Percentiles rank a stretch among this genome's conserved stretches.
These are phyloP conservation scores for Bonia amplexicaulis DNA, from an alignment of 176 grass and related monocot species.

Conservation along the genomic window DNA sequence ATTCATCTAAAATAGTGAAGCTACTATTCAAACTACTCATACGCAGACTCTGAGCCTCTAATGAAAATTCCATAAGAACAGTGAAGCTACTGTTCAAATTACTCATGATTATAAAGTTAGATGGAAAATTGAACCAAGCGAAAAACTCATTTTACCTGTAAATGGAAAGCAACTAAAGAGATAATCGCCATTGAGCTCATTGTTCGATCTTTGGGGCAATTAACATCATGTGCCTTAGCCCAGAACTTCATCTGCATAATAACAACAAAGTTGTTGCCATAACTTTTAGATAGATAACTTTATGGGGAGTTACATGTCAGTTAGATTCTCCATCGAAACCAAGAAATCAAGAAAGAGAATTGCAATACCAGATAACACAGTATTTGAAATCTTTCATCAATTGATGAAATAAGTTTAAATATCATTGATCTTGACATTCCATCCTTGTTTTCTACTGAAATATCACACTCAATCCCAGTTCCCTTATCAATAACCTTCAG, in stretches of 20 bases:
- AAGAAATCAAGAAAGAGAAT: conserved; percentile 21
- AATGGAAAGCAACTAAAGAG: conserved; percentile 96
- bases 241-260: neutral
- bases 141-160: conserved; percentile 62
- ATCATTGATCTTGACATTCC: conserved; percentile 83
- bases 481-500: conserved; percentile 54
- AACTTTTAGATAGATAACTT: neutral
- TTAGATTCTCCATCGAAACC: conserved; percentile 4
- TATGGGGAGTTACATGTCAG: neutral
- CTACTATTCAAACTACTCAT: neutral
- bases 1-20: neutral
- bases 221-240: conserved; percentile 55
- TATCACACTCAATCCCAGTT: conserved; percentile 77
- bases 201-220: conserved; percentile 79
- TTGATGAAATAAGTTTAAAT: conserved; percentile 65
- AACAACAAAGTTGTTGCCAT: neutral
- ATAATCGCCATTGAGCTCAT: conserved; percentile 97
- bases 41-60: neutral
- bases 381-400: conserved; percentile 80
- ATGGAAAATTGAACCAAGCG: conserved; percentile 14
- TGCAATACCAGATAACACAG: conserved; percentile 86
- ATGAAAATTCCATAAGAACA: conserved; percentile 20
- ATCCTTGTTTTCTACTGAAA: conserved; percentile 96
- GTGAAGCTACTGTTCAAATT: neutral
- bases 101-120: neutral